Base-by-base conservation (phyloP, 139 green algal species). In the Monoraphidium neglectum region DNA sequence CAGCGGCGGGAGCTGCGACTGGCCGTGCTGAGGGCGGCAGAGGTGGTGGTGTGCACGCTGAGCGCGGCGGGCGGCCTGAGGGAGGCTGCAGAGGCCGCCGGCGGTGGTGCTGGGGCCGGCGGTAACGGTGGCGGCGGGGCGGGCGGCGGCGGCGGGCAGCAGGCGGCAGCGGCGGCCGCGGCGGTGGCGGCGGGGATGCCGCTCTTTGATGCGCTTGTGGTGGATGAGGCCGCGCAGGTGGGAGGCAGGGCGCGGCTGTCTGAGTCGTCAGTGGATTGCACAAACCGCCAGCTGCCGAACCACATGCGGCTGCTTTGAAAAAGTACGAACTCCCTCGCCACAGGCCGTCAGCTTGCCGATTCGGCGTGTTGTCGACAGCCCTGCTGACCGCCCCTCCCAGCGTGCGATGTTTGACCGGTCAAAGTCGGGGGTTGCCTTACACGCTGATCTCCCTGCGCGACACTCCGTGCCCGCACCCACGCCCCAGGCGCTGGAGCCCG, bases 401-500 rank as follows among this genome's bases (percentile, higher is more conserved):
- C n/a, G n/a, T n/a, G n/a, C n/a, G n/a, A n/a, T n/a, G n/a, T n/a
- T n/a, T n/a, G n/a, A n/a, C n/a, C n/a, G n/a, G n/a, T n/a, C n/a
- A n/a, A n/a, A n/a, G n/a, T n/a, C n/a, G n/a, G n/a, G n/a, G n/a
- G n/a, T n/a, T n/a, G n/a, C n/a, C n/a, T n/a, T n/a, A n/a, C n/a
- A n/a, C n/a, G n/a, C n/a, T n/a, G n/a, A n/a, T n/a, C n/a, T n/a
- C n/a, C n/a, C n/a, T n/a, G n/a, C n/a, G n/a, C n/a, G n/a, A n/a
- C n/a, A n/a, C n/a, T n/a, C n/a, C n/a, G n/a, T n/a, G n/a, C n/a
- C n/a, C n/a, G n/a, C n/a, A n/a, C n/a, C n/a, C n/a, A n/a, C 72
- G 16, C 74, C 76, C 12, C 79, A 90, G 81, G 90, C 91, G 8
- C 75, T 97, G 71, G 92, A 97, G 81, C 91, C 91, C 40, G 88